These are phyloP conservation scores for Dactylellina leptospora DNA, from an alignment of 2,329 filamentous ascomycete species.

Conservation along the genomic window DNA sequence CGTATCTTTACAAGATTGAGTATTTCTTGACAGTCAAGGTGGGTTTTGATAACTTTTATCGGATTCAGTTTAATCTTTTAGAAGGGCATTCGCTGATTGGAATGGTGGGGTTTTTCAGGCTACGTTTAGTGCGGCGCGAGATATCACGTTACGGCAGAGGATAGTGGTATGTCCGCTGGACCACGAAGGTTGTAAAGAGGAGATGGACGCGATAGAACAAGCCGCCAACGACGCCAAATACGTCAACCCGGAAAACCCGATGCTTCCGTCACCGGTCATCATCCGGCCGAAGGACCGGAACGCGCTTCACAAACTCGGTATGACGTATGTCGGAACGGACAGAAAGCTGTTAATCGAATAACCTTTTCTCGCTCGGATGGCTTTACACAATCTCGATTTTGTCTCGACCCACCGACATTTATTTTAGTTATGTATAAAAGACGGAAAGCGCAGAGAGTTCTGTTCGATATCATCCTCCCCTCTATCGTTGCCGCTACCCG, in stretches of 20 bases:
- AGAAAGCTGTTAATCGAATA: slow-evolving; percentile 74
- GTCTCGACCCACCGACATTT: no score
- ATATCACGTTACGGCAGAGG: slow-evolving; percentile 86
- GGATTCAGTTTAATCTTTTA: neutral
- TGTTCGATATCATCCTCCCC: neutral
- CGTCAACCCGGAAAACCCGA: slow-evolving; percentile 87
- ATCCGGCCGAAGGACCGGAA: slow-evolving; percentile 78
- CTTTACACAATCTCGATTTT: no score
- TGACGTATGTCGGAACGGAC: slow-evolving; percentile 70
- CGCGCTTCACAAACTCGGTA: slow-evolving; percentile 69
- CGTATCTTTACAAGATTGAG: slow-evolving; percentile 96
- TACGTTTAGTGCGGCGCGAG: slow-evolving; percentile 68
- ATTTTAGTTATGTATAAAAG: neutral
- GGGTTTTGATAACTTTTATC: slow-evolving; percentile 71
- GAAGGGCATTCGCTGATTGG: neutral
- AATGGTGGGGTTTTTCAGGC: slow-evolving; percentile 60
- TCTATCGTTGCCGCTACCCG: neutral
- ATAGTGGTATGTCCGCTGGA: slow-evolving; percentile 97
- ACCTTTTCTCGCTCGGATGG: neutral
- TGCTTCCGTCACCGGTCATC: slow-evolving; percentile 86
- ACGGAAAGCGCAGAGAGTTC: neutral
- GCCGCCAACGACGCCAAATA: slow-evolving; percentile 90
- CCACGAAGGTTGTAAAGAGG: slow-evolving; percentile 93
- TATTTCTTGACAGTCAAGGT: slow-evolving; percentile 79
- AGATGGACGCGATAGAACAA: slow-evolving; percentile 98